A percentile compares a stretch with the other conserved stretches of the same genome.
Evolutionary conservation across 2,329 filamentous ascomycete genomes (phyloP).

Genomic region (Byssoonygena ceratinophila): DNA sequence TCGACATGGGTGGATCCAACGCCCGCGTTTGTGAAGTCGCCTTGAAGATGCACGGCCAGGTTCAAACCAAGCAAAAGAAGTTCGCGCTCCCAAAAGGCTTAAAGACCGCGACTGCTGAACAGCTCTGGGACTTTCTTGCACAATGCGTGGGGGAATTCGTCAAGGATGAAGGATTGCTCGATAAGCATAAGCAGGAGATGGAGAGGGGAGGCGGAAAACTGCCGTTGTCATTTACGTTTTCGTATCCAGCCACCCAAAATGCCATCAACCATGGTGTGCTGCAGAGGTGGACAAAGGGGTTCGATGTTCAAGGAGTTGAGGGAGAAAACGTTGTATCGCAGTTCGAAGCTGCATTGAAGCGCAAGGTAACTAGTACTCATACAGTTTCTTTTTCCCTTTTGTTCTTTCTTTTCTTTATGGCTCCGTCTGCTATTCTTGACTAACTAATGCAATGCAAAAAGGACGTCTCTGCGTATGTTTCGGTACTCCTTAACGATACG

Average conservation of each 20-base stretch:
- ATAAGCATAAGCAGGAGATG: slow-evolving; percentile 37
- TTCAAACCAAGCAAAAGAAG: slow-evolving; percentile 91
- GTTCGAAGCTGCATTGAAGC: slow-evolving; percentile 66
- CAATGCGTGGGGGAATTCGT: slow-evolving; percentile 87
- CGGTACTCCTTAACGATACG: slow-evolving; percentile 92
- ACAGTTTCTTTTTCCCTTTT: too few relatives aligned
- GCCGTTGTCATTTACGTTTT: slow-evolving; percentile 89
- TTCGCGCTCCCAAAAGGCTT: slow-evolving; percentile 89
- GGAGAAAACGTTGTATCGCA: slow-evolving; percentile 81
- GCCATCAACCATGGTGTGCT: slow-evolving; percentile 87
- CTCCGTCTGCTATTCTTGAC: too few relatives aligned
- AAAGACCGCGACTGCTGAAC: slow-evolving; percentile 71
- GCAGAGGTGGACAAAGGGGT: slow-evolving; percentile 95
- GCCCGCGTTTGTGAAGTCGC: slow-evolving; percentile 83
- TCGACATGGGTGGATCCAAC: slow-evolving; percentile 96
- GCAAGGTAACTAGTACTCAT: slow-evolving; percentile 46
- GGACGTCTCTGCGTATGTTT: slow-evolving; percentile 83
- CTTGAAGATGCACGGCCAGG: slow-evolving; percentile 75
- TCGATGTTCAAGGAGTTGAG: slow-evolving; percentile 85
- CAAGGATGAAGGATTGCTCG: slow-evolving; percentile 60
- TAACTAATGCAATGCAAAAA: slow-evolving; percentile 14
- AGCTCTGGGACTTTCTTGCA: slow-evolving; percentile 90
- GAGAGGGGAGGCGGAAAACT: slow-evolving; percentile 44
- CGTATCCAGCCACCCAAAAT: slow-evolving; percentile 87
- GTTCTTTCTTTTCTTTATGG: too few relatives aligned